Evolutionary conservation across 202 grass and related monocot species (phyloP), one percentile per base, ranked within the genome.

Genomic region (Panicum hallii): DNA sequence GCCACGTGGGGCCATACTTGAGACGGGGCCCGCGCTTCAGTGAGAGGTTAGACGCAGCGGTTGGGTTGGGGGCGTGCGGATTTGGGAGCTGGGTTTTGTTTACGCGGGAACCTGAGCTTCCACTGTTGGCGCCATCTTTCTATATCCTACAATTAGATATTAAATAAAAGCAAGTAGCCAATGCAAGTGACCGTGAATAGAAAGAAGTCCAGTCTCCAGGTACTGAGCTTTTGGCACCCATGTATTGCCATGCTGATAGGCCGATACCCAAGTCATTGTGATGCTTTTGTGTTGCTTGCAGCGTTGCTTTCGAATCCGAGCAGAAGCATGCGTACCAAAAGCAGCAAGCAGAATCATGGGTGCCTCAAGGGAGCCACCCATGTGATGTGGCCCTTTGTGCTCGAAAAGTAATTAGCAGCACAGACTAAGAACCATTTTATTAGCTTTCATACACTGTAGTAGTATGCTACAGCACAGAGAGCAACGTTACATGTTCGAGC

Each of bases 61-160:
- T 26, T 26, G 26, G 26, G 26, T 26, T 26, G 26, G 26, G 26
- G 26, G 26, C 26, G 26, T 26, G 30, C 46, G 61, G 77, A 22
- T 67, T 67, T 67, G 63, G 34, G 63, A 68, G 48, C 2, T 26
- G 26, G 26, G 26, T 26, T 53, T 1, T 28, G 71, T 77, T 72
- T 72, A 64, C 67, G 87, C 81, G 58, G 66, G 86, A 88, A 83
- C 26, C 23, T 70, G 57, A 5, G 47, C 73, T 49, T 30, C 8
- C 17, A 40, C 50, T 16, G 42, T 63, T 48, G 32, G 58, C 60
- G 76, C 76, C 28, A 15, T 72, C 5, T 67, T 41, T 10, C 34
- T 8, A 7, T 3, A 11, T 14, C 23, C 26, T 34, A 6, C 28
- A 40, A 4, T 9, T 43, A n/a, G 36, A 23, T 1, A 5, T 17